Evolutionary conservation across 495 filamentous ascomycete species (phyloP).

Genomic region (Tuber calosporum): DNA sequence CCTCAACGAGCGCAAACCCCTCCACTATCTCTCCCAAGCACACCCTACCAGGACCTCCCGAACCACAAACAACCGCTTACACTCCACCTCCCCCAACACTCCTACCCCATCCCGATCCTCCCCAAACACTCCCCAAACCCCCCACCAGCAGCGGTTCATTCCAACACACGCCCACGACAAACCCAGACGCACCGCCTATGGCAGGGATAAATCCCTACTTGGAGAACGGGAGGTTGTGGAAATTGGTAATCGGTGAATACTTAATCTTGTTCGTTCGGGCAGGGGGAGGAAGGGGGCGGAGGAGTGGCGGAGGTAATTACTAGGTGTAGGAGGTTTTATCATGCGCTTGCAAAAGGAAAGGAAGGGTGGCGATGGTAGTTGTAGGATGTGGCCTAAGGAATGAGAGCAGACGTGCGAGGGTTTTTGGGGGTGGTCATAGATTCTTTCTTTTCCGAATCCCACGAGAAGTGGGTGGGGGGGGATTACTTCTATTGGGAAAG

Average conservation of each 20-base stretch:
- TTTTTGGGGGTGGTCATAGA: background rate
- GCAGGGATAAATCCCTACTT: slow-evolving; percentile 12
- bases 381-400: slow-evolving; percentile 26
- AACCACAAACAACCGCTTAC: slow-evolving; percentile 5
- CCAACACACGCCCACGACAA: slow-evolving; percentile 12
- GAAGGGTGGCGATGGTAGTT: background rate
- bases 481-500: background rate
- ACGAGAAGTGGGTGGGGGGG: background rate
- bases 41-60: slow-evolving; percentile 9
- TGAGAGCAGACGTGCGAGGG: slow-evolving; percentile 13
- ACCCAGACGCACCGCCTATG: slow-evolving; percentile 16
- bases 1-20: slow-evolving; percentile 11
- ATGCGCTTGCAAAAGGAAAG: background rate
- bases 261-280: background rate
- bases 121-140: slow-evolving; percentile 4
- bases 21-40: slow-evolving; percentile 10
- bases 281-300: background rate
- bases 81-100: slow-evolving; percentile 8
- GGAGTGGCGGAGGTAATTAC: slow-evolving; percentile 9
- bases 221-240: slow-evolving; percentile 4
- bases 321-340: slow-evolving; percentile 6
- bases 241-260: background rate
- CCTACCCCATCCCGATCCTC: background rate
- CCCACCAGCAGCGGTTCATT: slow-evolving; percentile 3
- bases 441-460: background rate